phyloP scores from a whole-genome alignment of 305 asterid species.

The Fraxinus greggii region DNA sequence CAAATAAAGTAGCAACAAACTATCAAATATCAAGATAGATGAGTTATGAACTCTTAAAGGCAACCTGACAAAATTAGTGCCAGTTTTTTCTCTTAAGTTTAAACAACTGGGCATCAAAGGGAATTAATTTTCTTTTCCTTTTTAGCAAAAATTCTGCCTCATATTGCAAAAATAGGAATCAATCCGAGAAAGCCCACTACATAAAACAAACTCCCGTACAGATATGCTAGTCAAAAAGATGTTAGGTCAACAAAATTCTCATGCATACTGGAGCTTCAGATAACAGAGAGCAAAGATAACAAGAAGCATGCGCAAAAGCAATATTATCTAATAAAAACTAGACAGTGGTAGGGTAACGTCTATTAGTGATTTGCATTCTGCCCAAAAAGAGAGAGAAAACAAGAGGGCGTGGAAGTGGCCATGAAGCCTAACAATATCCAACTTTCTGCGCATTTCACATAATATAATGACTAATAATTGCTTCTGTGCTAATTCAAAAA shows the following conservation, averaged over 20 bases:
- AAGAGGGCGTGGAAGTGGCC: background rate
- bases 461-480: background rate
- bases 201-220: background rate
- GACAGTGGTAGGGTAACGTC: background rate
- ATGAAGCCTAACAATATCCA: background rate
- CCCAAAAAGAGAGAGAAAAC: background rate
- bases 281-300: background rate
- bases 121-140: constrained; percentile 4
- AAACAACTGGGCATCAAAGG: background rate
- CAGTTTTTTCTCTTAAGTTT: background rate
- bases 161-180: background rate
- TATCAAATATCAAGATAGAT: background rate
- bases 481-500: background rate
- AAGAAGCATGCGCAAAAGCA: background rate
- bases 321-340: background rate
- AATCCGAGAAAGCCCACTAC: background rate
- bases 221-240: background rate
- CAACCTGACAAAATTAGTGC: background rate
- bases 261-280: background rate
- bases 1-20: background rate
- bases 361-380: background rate
- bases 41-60: background rate
- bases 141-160: constrained; percentile 1
- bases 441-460: background rate
- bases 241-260: background rate